These are phyloP conservation scores for Candida railenensis DNA, from an alignment of 805 yeast genomes.

Conservation along the genomic window DNA sequence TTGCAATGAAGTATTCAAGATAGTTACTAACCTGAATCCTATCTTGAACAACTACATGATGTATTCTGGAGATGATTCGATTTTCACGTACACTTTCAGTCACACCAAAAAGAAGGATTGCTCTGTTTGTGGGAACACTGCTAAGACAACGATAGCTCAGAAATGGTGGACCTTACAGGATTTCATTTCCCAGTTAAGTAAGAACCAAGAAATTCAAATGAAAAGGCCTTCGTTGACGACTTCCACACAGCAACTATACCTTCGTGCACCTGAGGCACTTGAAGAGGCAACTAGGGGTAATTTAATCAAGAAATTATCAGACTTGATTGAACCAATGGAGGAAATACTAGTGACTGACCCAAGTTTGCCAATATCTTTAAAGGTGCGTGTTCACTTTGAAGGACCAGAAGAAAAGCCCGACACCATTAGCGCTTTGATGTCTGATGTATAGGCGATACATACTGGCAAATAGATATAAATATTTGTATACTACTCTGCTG, in stretches of 20 bases:
- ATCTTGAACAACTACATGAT: constrained; percentile 75
- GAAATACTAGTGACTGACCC: constrained; percentile 57
- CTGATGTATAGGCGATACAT: not conserved
- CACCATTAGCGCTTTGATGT: not conserved
- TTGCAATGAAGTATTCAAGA: constrained; percentile 81
- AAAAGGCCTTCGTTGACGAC: constrained; percentile 48
- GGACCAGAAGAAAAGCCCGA: constrained; percentile 25
- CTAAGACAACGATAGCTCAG: constrained; percentile 23
- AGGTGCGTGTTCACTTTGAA: constrained; percentile 19
- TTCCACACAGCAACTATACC: constrained; percentile 37
- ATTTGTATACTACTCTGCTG: not conserved
- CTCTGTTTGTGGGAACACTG: constrained; percentile 66
- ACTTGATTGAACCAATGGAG: constrained; percentile 42
- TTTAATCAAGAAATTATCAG: constrained; percentile 28
- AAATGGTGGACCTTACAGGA: constrained; percentile 38
- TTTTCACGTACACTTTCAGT: constrained; percentile 70
- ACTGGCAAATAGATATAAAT: too few relatives aligned
- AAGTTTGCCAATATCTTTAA: constrained; percentile 45
- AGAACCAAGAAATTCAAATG: constrained; percentile 31
- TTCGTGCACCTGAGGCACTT: constrained; percentile 47
- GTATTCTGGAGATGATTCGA: constrained; percentile 81
- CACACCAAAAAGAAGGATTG: constrained; percentile 64
- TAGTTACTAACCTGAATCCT: constrained; percentile 70
- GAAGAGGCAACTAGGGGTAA: constrained; percentile 47
- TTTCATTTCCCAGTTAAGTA: constrained; percentile 40